Evolutionary conservation across 2,329 filamentous ascomycete genomes (phyloP).

Genomic region (Metarhizium humberi): DNA sequence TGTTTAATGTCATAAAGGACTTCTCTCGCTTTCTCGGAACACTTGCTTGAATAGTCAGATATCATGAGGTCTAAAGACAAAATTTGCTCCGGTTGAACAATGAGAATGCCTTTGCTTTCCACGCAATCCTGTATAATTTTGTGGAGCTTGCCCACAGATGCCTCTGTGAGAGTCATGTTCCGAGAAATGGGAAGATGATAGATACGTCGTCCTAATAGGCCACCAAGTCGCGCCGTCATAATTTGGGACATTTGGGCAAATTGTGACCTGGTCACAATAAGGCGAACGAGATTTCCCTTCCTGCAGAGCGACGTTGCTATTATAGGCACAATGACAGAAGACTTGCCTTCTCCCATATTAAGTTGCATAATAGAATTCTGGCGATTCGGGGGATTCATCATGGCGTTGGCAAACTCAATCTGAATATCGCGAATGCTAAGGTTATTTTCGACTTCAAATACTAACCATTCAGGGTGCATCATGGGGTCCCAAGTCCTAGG

Average conservation of each 20-base stretch:
- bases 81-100: conserved; percentile 53
- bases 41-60: conserved; percentile 33
- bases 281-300: conserved; percentile 35
- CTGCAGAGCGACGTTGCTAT: conserved; percentile 44
- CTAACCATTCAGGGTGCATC: conserved; percentile 45
- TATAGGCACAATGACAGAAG: conserved; percentile 57
- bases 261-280: conserved; percentile 25
- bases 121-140: neutral
- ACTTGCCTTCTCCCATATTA: conserved; percentile 63
- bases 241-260: neutral
- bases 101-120: conserved; percentile 34
- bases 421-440: conserved; percentile 52
- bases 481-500: conserved; percentile 42
- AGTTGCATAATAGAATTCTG: conserved; percentile 49
- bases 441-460: conserved; percentile 54
- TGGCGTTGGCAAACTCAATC: conserved; percentile 42
- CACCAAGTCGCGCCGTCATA: neutral
- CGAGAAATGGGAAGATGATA: neutral
- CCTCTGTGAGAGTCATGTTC: neutral
- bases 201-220: neutral
- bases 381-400: conserved; percentile 31
- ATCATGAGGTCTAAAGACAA: conserved; percentile 53
- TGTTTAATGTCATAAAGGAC: conserved; percentile 34
- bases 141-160: neutral
- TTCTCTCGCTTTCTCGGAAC: neutral